Evolutionary conservation across 441 rosid genomes (phyloP).

Genomic region (Erodium moschatum): DNA sequence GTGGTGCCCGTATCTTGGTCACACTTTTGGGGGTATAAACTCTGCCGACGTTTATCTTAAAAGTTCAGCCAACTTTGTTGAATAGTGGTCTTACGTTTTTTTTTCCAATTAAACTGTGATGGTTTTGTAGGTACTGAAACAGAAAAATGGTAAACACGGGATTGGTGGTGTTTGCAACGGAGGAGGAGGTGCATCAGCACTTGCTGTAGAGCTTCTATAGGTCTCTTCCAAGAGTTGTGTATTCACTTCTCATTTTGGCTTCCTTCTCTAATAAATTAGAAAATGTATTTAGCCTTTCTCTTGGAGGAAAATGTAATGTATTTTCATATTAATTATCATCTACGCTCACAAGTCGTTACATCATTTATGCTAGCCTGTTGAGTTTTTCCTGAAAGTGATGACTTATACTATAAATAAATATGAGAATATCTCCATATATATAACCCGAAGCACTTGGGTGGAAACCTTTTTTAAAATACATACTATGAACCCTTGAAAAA

Average conservation of each 20-base stretch:
- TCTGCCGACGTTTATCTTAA: background rate
- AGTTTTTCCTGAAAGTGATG: too few species aligned
- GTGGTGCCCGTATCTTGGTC: conserved; percentile 88
- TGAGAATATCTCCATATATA: too few species aligned
- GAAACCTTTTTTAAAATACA: too few species aligned
- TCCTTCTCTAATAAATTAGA: background rate
- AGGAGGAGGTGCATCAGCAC: conserved; percentile 96
- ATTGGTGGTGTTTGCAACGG: conserved; percentile 94
- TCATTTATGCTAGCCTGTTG: too few species aligned
- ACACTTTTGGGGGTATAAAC: conserved; percentile 74
- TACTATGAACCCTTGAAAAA: too few species aligned
- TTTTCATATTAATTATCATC: background rate
- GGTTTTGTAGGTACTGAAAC: conserved; percentile 49
- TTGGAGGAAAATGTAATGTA: background rate
- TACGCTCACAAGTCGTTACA: background rate
- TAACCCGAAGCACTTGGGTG: too few species aligned
- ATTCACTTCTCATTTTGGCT: background rate
- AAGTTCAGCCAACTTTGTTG: background rate
- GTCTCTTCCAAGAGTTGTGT: conserved; percentile 11
- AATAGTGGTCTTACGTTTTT: background rate
- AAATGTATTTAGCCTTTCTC: background rate
- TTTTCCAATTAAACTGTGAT: conserved; percentile 1
- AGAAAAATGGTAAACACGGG: conserved; percentile 62
- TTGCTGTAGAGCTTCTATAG: conserved; percentile 66
- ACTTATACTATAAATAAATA: too few species aligned